These are phyloP conservation scores for Myriosclerotinia scirpicola DNA, from an alignment of 2,329 filamentous ascomycete species.

Conservation along the genomic window DNA sequence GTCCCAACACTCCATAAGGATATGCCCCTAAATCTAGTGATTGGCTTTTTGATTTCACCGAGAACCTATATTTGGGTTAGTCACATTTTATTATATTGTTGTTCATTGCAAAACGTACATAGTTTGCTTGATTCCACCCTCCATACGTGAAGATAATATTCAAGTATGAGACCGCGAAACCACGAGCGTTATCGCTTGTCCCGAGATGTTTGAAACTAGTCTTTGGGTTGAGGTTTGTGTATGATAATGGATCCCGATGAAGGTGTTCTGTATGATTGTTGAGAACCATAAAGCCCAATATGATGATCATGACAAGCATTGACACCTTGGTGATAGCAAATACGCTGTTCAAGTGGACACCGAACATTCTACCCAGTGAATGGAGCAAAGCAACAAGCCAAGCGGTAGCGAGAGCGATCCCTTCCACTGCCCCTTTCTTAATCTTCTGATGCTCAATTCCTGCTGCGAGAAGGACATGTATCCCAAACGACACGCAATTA, in stretches of 20 bases:
- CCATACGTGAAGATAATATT: constrained; percentile 46
- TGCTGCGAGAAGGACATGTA: constrained; percentile 47
- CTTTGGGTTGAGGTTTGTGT: constrained; percentile 24
- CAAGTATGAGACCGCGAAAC: constrained; percentile 46
- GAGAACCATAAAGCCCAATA: constrained; percentile 36
- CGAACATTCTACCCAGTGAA: constrained; percentile 48
- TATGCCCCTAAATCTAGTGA: constrained; percentile 34
- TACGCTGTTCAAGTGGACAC: constrained; percentile 52
- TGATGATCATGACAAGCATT: constrained; percentile 50
- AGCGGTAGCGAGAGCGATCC: constrained; percentile 49
- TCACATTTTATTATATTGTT: background rate
- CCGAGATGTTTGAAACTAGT: constrained; percentile 26
- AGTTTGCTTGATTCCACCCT: constrained; percentile 49
- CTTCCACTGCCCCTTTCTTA: constrained; percentile 43
- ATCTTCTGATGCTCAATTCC: constrained; percentile 32
- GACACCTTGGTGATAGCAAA: constrained; percentile 51
- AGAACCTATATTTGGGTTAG: constrained; percentile 44
- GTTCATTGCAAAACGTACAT: constrained; percentile 37
- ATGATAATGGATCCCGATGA: constrained; percentile 11
- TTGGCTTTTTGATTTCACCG: constrained; percentile 26
- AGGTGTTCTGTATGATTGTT: constrained; percentile 20
- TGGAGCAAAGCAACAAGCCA: constrained; percentile 51
- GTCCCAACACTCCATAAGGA: constrained; percentile 34
- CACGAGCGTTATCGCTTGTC: constrained; percentile 31
- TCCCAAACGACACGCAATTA: constrained; percentile 52